A percentile compares a stretch with the other conserved stretches of the same genome.
These are phyloP conservation scores for Calophaca sinica DNA, from an alignment of 306 rosid genomes.

Conservation along the genomic window DNA sequence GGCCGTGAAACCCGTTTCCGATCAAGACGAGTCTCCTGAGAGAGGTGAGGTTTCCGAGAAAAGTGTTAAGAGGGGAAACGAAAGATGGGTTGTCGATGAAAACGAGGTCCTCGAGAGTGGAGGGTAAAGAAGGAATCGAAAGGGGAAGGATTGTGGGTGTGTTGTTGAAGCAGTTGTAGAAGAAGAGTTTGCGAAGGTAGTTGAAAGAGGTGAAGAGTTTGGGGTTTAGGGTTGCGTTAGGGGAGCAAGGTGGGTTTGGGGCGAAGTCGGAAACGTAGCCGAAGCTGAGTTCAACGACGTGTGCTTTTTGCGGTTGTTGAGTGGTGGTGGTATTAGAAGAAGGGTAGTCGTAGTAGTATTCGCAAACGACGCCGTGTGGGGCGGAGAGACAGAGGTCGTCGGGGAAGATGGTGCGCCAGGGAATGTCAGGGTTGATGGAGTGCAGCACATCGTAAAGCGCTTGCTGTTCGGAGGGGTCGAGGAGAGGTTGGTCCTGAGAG, in stretches of 20 bases:
- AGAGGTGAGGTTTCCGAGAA: conserved; percentile 59
- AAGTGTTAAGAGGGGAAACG: conserved; percentile 40
- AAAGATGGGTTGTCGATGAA: conserved; percentile 74
- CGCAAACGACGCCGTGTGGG: conserved; percentile 79
- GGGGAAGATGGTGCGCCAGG: conserved; percentile 73
- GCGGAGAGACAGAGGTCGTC: conserved; percentile 69
- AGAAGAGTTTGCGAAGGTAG: conserved; percentile 75
- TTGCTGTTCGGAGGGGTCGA: conserved; percentile 57
- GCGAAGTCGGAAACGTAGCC: conserved; percentile 76
- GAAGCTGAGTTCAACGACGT: conserved; percentile 69
- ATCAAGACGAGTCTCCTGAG: conserved; percentile 61
- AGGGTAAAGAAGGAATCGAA: neutral
- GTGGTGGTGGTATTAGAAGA: neutral
- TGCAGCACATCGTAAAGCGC: conserved; percentile 60
- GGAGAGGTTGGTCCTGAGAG: conserved; percentile 52
- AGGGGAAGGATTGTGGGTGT: neutral
- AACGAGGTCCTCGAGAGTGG: conserved; percentile 68
- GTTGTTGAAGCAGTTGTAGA: conserved; percentile 79
- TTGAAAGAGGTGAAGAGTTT: conserved; percentile 64
- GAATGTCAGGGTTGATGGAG: conserved; percentile 67
- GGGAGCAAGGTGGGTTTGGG: conserved; percentile 77
- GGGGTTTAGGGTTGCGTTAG: conserved; percentile 62
- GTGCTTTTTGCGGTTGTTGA: conserved; percentile 45
- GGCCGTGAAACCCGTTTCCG: conserved; percentile 68
- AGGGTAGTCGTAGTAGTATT: conserved; percentile 38